Conservation (phyloP, 2,329 filamentous ascomycete species). For the Colletotrichum scovillei region DNA sequence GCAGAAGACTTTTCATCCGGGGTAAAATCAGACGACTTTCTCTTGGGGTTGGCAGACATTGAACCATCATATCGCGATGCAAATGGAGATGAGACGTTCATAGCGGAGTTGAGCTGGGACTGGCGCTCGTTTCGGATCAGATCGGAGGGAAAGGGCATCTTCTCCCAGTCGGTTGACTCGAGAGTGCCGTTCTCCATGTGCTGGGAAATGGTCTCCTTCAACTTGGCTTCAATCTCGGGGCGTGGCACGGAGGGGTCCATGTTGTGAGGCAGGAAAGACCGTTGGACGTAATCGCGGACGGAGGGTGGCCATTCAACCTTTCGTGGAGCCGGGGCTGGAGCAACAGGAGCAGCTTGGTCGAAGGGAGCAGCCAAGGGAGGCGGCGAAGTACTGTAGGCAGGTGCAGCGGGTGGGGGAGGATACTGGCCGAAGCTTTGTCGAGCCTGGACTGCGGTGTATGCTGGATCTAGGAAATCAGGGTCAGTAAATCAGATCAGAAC, state of each 20-base stretch:
- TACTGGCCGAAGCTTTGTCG: slow-evolving; percentile 68
- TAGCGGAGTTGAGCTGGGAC: slow-evolving; percentile 54
- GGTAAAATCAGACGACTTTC: slow-evolving; percentile 79
- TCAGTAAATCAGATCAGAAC: slow-evolving; percentile 16
- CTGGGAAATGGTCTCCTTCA: slow-evolving; percentile 86
- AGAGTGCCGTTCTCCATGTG: slow-evolving; percentile 81
- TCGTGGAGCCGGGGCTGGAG: slow-evolving; percentile 50
- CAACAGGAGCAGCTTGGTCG: slow-evolving; percentile 4
- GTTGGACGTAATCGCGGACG: slow-evolving; percentile 90
- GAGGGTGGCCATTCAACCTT: slow-evolving; percentile 84
- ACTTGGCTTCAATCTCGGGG: slow-evolving; percentile 82
- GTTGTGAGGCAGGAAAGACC: slow-evolving; percentile 84
- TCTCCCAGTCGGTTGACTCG: slow-evolving; percentile 83
- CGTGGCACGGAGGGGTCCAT: slow-evolving; percentile 70
- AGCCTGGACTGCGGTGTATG: slow-evolving; percentile 71
- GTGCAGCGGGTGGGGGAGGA: slow-evolving; percentile 45
- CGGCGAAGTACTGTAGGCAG: slow-evolving; percentile 39
- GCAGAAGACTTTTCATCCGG: slow-evolving; percentile 63
- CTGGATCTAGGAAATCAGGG: slow-evolving; percentile 53
- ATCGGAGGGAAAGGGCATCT: slow-evolving; percentile 85
- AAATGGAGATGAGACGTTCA: slow-evolving; percentile 40
- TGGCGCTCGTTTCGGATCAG: slow-evolving; percentile 80
- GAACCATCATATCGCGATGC: slow-evolving; percentile 38
- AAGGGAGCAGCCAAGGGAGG: slow-evolving; percentile 39
- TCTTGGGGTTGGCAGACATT: slow-evolving; percentile 63